A percentile compares a stretch with the other conserved stretches of the same genome.
These are phyloP conservation scores for Spathaspora girioi DNA, from an alignment of 805 yeast species.

Conservation along the genomic window DNA sequence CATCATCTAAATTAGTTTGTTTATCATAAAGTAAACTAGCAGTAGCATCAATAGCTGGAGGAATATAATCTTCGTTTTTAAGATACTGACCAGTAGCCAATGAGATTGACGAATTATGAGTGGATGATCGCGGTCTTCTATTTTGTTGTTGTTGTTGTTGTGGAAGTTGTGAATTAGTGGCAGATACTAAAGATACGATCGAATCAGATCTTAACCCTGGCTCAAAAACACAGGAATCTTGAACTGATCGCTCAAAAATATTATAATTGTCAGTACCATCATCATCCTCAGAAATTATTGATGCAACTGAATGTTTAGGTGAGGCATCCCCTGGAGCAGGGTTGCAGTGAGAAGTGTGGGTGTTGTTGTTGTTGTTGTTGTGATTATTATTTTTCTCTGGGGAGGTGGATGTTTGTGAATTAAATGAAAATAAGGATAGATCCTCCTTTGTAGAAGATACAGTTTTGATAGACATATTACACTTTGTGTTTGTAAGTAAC, in stretches of 20 bases:
- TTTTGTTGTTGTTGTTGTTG: conserved; percentile 1
- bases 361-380: not conserved
- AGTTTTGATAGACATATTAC: not conserved
- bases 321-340: conserved; percentile 4
- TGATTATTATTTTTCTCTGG: conserved; percentile 2
- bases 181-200: conserved; percentile 4
- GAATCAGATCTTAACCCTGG: conserved; percentile 9
- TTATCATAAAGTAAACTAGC: conserved; percentile 62
- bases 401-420: conserved; percentile 1
- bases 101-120: conserved; percentile 20
- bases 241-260: conserved; percentile 43
- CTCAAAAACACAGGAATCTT: conserved; percentile 21
- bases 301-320: conserved; percentile 6
- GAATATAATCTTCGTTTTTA: conserved; percentile 62
- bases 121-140: conserved; percentile 17
- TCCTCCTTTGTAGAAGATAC: conserved; percentile 12
- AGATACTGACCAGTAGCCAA: conserved; percentile 19
- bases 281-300: conserved; percentile 5
- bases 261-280: conserved; percentile 12
- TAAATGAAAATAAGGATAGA: conserved; percentile 18
- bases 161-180: not conserved
- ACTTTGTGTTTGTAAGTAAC: not conserved
- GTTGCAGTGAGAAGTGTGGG: not conserved
- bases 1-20: conserved; percentile 58
- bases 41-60: conserved; percentile 78